These are phyloP conservation scores for Alternaria burnsii DNA, from an alignment of 2,329 filamentous ascomycete genomes.

Conservation along the genomic window DNA sequence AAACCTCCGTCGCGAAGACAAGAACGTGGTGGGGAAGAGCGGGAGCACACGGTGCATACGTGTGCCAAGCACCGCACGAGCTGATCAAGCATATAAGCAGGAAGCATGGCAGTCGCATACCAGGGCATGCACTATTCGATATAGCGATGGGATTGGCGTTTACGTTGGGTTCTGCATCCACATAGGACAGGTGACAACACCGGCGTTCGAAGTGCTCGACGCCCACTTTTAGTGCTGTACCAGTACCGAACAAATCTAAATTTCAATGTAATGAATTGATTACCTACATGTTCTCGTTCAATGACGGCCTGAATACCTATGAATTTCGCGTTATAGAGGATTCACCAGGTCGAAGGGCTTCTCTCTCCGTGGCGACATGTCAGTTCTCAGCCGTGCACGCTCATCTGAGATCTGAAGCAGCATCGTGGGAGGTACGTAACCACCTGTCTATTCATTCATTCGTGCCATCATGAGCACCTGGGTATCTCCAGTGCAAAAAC, in stretches of 20 bases:
- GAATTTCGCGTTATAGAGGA: not conserved
- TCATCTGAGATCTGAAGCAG: not conserved
- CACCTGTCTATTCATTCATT: not conserved
- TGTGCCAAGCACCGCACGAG: not conserved
- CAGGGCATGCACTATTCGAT: not conserved
- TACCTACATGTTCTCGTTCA: not conserved
- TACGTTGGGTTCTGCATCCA: not conserved
- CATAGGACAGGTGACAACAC: not conserved
- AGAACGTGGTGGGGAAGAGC: not conserved
- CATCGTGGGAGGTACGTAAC: not conserved
- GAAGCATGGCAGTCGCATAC: not conserved
- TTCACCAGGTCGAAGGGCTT: not conserved
- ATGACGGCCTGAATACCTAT: accelerated
- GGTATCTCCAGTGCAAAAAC: slow-evolving; percentile 25
- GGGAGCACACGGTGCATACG: not conserved
- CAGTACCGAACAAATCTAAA: not conserved
- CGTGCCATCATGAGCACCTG: slow-evolving; percentile 2
- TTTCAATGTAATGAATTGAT: not conserved
- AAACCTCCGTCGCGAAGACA: not conserved
- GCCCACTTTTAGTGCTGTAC: not conserved
- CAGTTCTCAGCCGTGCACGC: not conserved
- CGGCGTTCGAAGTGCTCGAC: slow-evolving; percentile 35
- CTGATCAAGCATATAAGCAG: not conserved
- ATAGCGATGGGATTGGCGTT: not conserved
- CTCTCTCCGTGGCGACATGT: not conserved